Percentiles rank a stretch among this genome's conserved stretches.
phyloP scores from a whole-genome alignment of 1,284 basidiomycete genomes.

The Austropuccinia psidii region DNA sequence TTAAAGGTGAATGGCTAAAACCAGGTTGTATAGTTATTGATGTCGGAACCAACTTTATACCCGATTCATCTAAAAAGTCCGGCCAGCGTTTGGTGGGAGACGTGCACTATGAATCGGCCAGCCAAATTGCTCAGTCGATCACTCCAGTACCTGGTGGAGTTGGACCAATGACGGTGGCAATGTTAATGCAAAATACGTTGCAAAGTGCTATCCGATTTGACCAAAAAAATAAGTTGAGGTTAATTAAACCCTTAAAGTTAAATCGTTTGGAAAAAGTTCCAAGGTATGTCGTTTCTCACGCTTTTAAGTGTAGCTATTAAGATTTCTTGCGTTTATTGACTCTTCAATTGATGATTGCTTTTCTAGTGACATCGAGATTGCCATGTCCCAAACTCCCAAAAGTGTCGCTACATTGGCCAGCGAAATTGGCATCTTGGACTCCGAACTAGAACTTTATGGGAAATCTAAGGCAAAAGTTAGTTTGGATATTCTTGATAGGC shows the following conservation, averaged over 20 bases:
- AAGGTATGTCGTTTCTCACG: conserved; percentile 43
- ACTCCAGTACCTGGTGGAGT: conserved; percentile 98
- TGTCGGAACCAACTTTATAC: conserved; percentile 94
- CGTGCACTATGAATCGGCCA: conserved; percentile 75
- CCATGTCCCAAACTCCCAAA: conserved; percentile 89
- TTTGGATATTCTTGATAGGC: conserved; percentile 73
- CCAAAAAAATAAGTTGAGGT: conserved; percentile 58
- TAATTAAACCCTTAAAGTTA: conserved; percentile 69
- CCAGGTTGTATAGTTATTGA: conserved; percentile 88
- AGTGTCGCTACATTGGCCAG: conserved; percentile 71
- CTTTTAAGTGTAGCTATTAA: background rate
- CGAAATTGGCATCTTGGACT: conserved; percentile 77
- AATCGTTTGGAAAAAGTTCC: conserved; percentile 76
- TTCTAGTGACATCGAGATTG: conserved; percentile 83
- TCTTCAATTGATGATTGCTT: background rate
- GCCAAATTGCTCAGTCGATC: conserved; percentile 72
- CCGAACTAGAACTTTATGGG: conserved; percentile 90
- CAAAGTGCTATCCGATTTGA: conserved; percentile 73
- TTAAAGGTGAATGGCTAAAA: conserved; percentile 93
- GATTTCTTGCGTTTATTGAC: background rate
- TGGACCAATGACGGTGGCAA: conserved; percentile 97
- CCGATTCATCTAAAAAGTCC: conserved; percentile 86
- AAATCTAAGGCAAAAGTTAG: conserved; percentile 97
- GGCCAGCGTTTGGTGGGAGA: conserved; percentile 95
- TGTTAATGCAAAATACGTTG: conserved; percentile 95